phyloP scores from a whole-genome alignment of 768 basidiomycete species.

The Pluteus cervinus region DNA sequence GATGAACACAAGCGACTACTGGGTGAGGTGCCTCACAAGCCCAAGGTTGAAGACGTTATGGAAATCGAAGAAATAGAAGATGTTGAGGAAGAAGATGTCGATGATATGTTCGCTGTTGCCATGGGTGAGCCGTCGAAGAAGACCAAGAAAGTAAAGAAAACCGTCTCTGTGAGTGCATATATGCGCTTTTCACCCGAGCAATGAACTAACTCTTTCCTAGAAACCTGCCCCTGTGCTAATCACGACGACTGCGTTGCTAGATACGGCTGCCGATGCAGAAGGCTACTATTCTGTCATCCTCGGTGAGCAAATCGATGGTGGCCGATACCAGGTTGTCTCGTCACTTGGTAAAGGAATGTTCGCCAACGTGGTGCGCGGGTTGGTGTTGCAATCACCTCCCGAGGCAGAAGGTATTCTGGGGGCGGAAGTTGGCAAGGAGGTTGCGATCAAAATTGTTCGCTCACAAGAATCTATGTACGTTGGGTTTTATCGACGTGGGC shows the following conservation, averaged over 20 bases:
- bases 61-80: slow-evolving; percentile 52
- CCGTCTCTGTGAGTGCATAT: slow-evolving; percentile 37
- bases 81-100: slow-evolving; percentile 81
- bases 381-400: slow-evolving; percentile 62
- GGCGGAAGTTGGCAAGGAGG: slow-evolving; percentile 58
- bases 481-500: slow-evolving; percentile 2
- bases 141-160: slow-evolving; percentile 50
- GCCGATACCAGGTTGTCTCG: slow-evolving; percentile 91
- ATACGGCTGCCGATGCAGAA: slow-evolving; percentile 89
- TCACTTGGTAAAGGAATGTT: slow-evolving; percentile 99
- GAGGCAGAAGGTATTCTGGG: no score
- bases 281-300: slow-evolving; percentile 94
- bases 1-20: slow-evolving; percentile 71
- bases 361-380: slow-evolving; percentile 90
- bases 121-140: slow-evolving; percentile 45
- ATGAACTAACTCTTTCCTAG: slow-evolving; percentile 15
- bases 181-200: not conserved
- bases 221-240: slow-evolving; percentile 59
- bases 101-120: slow-evolving; percentile 90
- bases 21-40: slow-evolving; percentile 26
- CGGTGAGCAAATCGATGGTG: slow-evolving; percentile 89
- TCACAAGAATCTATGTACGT: slow-evolving; percentile 95
- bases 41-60: slow-evolving; percentile 32
- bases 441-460: slow-evolving; percentile 96
- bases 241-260: slow-evolving; percentile 63